Evolutionary conservation across 1,284 basidiomycete genomes (phyloP), one percentile per base, ranked within the genome.

Genomic region (Omphalotus olearius): DNA sequence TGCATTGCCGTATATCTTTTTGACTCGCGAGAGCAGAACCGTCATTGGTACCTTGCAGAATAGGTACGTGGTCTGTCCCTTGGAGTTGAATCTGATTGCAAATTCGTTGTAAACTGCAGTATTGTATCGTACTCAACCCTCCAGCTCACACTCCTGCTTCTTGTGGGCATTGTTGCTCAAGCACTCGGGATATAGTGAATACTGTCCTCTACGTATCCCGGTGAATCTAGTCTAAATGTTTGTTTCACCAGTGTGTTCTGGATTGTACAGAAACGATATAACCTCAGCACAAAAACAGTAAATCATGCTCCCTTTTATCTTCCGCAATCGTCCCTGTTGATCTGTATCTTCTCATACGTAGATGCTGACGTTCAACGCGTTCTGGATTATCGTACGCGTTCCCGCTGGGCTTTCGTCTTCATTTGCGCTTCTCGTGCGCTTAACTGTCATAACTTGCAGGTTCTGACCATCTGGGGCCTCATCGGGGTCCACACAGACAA

Each of bases 41-140:
- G 86, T 91, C 35, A 82, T 93, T 53, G 81, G 72, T 9, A 91
- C 88, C 0, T 64, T 92, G 37, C 89, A 91, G 63, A 91, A 92
- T 58, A 83, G 82, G 77, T 84, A 61, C 6, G 69, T 9, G n/a
- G 14, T 6, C 45, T 5, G 18, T 30, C 26, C 45, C 5, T 23
- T 23, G 2, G 23, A 2, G 52, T 14, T 42, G 23, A 41, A 49
- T 6, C 18, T 6, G 48, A 7, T 39, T 23, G 14, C 46, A 43
- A 60, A 36, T 57, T 45, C 9, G 26, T 47, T 20, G 39, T 17
- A 26, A 41, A 38, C 39, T 7, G 47, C 52, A 76, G 82, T 58
- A 71, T 86, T 44, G 80, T 84, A 5, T 73, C 78, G 1, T 85
- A 85, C 62, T 86, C 82, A 41, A 88, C 80, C 18, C 70, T 82